Conservation (phyloP, 768 basidiomycete species). For the Hemileccinum rubropunctum region DNA sequence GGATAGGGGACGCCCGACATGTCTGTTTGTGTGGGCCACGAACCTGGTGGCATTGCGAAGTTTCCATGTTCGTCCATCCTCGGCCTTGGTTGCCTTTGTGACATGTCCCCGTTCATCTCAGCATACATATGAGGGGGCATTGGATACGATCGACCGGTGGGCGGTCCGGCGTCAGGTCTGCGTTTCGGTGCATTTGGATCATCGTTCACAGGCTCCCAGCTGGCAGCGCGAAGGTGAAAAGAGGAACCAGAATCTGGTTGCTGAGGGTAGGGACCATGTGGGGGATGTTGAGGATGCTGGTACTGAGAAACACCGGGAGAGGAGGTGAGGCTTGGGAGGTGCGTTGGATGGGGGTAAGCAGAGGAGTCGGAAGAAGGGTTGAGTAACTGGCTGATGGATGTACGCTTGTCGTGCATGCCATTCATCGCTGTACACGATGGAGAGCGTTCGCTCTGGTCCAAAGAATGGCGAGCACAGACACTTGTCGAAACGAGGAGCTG, state of each 20-base stretch:
- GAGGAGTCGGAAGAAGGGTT: conserved; percentile 45
- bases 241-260: conserved; percentile 31
- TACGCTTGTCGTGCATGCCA: conserved; percentile 47
- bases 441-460: conserved; percentile 12
- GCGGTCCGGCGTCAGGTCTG: conserved; percentile 32
- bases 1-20: conserved; percentile 39
- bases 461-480: conserved; percentile 2
- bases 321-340: conserved; percentile 26
- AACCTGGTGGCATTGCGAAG: conserved; percentile 27
- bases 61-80: conserved; percentile 32
- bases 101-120: conserved; percentile 34
- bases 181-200: conserved; percentile 36
- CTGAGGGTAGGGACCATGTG: conserved; percentile 25
- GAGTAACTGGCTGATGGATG: conserved; percentile 49
- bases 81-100: conserved; percentile 23
- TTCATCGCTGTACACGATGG: conserved; percentile 34
- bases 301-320: conserved; percentile 25
- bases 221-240: conserved; percentile 62
- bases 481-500: conserved; percentile 19
- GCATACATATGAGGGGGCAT: conserved; percentile 33
- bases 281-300: conserved; percentile 29
- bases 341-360: conserved; percentile 30
- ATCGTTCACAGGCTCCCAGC: conserved; percentile 46
- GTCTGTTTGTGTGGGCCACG: conserved; percentile 36
- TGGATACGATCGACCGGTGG: conserved; percentile 34